Percentiles rank a stretch among this genome's conserved stretches.
phyloP scores from a whole-genome alignment of 1,284 basidiomycete species.

The Cryptococcus amylolentus region DNA sequence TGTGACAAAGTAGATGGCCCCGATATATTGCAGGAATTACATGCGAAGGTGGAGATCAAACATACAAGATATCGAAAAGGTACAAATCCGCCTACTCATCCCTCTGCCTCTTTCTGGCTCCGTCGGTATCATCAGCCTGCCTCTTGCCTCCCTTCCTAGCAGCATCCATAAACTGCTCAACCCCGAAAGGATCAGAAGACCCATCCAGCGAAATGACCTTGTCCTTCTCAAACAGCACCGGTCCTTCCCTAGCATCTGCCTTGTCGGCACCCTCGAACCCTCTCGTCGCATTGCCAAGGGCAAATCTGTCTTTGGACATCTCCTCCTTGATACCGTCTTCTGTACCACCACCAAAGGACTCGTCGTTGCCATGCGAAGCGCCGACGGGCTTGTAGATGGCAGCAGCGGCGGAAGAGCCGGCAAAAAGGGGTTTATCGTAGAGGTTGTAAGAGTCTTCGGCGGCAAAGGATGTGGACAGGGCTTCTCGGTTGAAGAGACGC shows the following conservation, averaged over 20 bases:
- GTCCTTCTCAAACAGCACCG: conserved; percentile 99
- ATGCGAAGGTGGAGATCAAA: no score
- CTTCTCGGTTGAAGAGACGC: conserved; percentile 94
- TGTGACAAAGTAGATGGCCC: no score
- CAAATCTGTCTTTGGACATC: conserved; percentile 89
- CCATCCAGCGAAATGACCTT: conserved; percentile 53
- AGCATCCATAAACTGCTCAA: conserved; percentile 95
- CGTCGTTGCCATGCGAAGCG: conserved; percentile 65
- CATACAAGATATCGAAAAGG: not conserved
- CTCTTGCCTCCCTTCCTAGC: conserved; percentile 91
- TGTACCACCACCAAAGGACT: conserved; percentile 86
- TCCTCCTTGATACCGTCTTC: conserved; percentile 89
- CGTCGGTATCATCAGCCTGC: conserved; percentile 51
- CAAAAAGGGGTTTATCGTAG: conserved; percentile 93
- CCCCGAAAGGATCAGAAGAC: conserved; percentile 84
- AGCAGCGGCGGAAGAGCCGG: conserved; percentile 89
- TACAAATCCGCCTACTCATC: conserved; percentile 9
- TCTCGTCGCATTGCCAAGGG: conserved; percentile 71
- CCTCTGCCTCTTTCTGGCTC: conserved; percentile 22
- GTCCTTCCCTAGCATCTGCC: conserved; percentile 73
- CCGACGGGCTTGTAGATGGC: conserved; percentile 96
- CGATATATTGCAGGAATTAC: not conserved
- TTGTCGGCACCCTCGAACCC: conserved; percentile 68
- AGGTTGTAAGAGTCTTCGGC: conserved; percentile 90
- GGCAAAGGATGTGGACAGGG: conserved; percentile 72